These are phyloP conservation scores for Astragalus membranaceus DNA, from an alignment of 306 rosid genomes.

Conservation along the genomic window DNA sequence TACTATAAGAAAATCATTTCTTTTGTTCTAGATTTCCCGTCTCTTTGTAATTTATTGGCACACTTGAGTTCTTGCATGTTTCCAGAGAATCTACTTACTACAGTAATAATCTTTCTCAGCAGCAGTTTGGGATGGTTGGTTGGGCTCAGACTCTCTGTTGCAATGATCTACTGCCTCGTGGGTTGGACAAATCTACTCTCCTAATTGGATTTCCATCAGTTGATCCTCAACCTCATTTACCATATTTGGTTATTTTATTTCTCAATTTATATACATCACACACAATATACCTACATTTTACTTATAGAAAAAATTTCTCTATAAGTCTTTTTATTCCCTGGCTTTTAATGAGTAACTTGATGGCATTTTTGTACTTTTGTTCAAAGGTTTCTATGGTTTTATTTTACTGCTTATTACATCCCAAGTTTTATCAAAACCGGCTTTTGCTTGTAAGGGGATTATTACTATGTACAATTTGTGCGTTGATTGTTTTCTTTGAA, in stretches of 20 bases:
- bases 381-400: slow-evolving; percentile 21
- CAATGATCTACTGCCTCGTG: too few relatives aligned
- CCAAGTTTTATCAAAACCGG: slow-evolving; percentile 42
- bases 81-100: too few relatives aligned
- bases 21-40: too few relatives aligned
- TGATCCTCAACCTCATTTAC: not conserved
- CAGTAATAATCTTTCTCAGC: too few relatives aligned
- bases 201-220: too few relatives aligned
- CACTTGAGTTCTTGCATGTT: too few relatives aligned
- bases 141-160: too few relatives aligned
- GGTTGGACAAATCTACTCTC: too few relatives aligned
- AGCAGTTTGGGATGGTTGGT: too few relatives aligned
- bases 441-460: slow-evolving; percentile 20
- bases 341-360: slow-evolving; percentile 9
- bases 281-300: not conserved
- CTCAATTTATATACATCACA: not conserved
- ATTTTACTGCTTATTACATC: slow-evolving; percentile 19
- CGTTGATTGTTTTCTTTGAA: slow-evolving; percentile 14
- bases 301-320: not conserved
- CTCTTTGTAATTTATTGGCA: too few relatives aligned
- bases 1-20: too few relatives aligned
- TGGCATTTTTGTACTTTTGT: slow-evolving; percentile 15
- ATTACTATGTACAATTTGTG: slow-evolving; percentile 1
- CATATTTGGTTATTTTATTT: slow-evolving; percentile 27
- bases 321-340: not conserved